Evolutionary conservation across 352 stramenopile species (phyloP), one percentile per base, ranked within the genome.

Genomic region (Phytopythium vexans): DNA sequence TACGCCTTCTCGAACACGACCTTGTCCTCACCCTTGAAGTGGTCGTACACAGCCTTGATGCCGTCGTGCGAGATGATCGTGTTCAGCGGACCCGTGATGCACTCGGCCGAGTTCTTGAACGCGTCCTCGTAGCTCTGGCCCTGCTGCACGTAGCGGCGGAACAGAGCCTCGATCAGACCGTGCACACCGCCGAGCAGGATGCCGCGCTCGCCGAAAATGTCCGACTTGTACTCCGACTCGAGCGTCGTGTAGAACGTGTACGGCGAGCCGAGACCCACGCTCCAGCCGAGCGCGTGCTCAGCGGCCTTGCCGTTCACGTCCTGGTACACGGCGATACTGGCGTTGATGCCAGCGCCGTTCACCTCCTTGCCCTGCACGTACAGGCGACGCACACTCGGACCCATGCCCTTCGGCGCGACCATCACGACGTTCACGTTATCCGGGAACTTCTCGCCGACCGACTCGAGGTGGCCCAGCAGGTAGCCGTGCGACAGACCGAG

Each of bases 281-380:
- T 96, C 96, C 96, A 99, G 70, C 90, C 96, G 54, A 99, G 84
- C 47, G 96, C 96, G 66, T 98, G 82, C 52, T 99, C 96, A 14
- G 85, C 88, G n/a, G 88, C 89, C 69, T 92, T 92, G 62, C 91
- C 92, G 55, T 84, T 96, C 54, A 96, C 86, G 65, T 98, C 87
- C 74, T 98, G 93, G 72, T 99, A 93, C 41, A 99, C 89, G 41
- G 89, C 95, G 52, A 98, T 97, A 56, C 89, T 98, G 51, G 94
- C 83, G 78, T 99, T 99, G 70, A 99, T 99, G 57, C 96, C 96
- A 39, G 95, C 95, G 58, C 96, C 96, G 77, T 98, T 98, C 9
- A 98, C 92, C 42, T 97, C 94, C 88, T 98, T 98, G 58, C 95
- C 96, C 77, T 99, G 96, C 71, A 98, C 96, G 67, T 99, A 99